These are phyloP conservation scores for Bassia scoparia DNA, from an alignment of 148 eudicot genomes.

Conservation along the genomic window DNA sequence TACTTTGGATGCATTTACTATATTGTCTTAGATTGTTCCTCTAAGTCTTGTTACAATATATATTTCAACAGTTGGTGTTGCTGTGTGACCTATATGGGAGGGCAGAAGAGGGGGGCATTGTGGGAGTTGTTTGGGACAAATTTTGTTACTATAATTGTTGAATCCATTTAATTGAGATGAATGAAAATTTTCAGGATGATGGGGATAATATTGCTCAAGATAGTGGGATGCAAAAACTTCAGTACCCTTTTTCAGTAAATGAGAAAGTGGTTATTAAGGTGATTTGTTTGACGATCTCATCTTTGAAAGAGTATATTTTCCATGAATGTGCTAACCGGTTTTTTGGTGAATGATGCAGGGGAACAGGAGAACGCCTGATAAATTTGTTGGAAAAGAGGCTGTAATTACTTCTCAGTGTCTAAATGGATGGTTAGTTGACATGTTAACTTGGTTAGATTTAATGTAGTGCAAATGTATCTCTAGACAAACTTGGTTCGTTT, in stretches of 20 bases:
- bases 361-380: conserved; percentile 83
- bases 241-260: conserved; percentile 76
- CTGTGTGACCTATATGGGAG: neutral
- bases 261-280: conserved; percentile 85
- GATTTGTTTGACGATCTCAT: conserved; percentile 17
- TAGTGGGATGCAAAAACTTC: conserved; percentile 50
- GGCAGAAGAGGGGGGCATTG: neutral
- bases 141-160: neutral
- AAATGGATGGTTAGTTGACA: conserved; percentile 84
- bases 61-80: too few species aligned
- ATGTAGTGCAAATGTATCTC: neutral
- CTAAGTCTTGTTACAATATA: neutral
- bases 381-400: conserved; percentile 93
- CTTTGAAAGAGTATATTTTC: neutral
- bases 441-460: neutral
- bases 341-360: conserved; percentile 49
- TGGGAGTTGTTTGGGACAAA: neutral
- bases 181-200: conserved; percentile 44
- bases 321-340: neutral
- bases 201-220: conserved; percentile 55
- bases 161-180: neutral
- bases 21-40: neutral
- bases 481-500: neutral
- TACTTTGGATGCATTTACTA: neutral
- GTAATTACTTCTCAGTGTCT: conserved; percentile 80